A percentile compares a stretch with the other conserved stretches of the same genome.
Evolutionary conservation across 345 rosid species (phyloP).

Genomic region (Eutrema yunnanense): DNA sequence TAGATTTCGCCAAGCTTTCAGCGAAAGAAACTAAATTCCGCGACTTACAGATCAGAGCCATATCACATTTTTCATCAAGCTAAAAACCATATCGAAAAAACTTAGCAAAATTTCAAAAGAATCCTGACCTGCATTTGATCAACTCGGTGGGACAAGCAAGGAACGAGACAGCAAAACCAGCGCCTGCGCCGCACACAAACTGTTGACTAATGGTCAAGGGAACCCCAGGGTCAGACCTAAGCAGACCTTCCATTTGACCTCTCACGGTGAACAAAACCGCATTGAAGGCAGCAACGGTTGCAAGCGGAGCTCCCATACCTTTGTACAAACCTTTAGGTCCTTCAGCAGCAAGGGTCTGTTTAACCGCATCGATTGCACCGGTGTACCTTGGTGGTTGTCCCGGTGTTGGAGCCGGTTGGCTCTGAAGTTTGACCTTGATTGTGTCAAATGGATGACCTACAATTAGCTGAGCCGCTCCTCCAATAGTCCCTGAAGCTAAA

Average conservation of each 20-base stretch:
- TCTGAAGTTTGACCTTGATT: conserved; percentile 98
- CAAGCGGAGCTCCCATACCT: conserved; percentile 99
- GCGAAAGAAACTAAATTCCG: neutral
- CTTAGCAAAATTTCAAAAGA: neutral
- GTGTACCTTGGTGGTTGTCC: conserved; percentile 73
- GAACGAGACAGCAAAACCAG: conserved; percentile 93
- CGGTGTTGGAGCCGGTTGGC: conserved; percentile 78
- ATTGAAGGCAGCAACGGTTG: conserved; percentile 96
- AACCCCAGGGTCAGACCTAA: conserved; percentile 81
- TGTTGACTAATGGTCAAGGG: conserved; percentile 80
- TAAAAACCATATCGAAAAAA: neutral
- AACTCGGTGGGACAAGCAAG: conserved; percentile 99
- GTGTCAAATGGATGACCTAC: conserved; percentile 97
- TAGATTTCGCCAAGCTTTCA: neutral
- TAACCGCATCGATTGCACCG: conserved; percentile 88
- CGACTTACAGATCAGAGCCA: neutral
- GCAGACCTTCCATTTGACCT: conserved; percentile 83
- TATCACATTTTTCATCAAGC: neutral
- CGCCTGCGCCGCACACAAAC: conserved; percentile 76
- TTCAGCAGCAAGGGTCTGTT: conserved; percentile 80
- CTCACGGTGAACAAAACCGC: conserved; percentile 90
- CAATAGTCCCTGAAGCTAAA: conserved; percentile 81
- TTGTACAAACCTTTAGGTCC: conserved; percentile 91
- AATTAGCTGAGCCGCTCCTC: conserved; percentile 90
- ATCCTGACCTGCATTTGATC: conserved; percentile 84